Conservation (phyloP, 2,329 filamentous ascomycete species). For the Alternaria ventricosa region DNA sequence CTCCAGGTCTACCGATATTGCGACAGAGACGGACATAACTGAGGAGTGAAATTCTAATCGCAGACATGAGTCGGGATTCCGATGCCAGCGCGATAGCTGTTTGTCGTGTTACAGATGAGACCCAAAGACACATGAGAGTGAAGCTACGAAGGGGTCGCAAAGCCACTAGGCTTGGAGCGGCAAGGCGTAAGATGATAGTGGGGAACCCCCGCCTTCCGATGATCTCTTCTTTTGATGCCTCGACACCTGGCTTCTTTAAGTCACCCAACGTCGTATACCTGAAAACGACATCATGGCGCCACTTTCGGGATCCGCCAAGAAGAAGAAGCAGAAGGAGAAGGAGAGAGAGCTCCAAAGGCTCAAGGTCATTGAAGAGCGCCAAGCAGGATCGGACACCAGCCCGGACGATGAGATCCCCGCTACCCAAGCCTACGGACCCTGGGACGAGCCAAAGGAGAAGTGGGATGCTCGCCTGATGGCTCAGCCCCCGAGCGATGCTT, state of each 20-base stretch:
- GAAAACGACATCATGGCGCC: neutral
- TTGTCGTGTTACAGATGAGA: neutral
- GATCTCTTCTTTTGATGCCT: neutral
- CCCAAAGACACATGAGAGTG: neutral
- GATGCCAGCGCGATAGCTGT: neutral
- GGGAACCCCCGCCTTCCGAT: neutral
- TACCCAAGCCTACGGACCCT: neutral
- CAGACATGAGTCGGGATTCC: neutral
- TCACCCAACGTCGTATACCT: neutral
- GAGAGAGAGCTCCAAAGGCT: neutral
- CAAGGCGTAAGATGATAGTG: neutral
- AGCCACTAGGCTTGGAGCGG: neutral
- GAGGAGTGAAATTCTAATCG: neutral
- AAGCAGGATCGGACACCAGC: constrained; percentile 3
- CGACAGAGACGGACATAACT: neutral
- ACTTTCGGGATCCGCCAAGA: neutral
- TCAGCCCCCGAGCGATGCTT: neutral
- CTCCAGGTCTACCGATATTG: neutral
- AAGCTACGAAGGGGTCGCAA: neutral
- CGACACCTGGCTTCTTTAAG: neutral
- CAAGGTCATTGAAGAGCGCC: constrained; percentile 2
- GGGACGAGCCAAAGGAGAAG: neutral
- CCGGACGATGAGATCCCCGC: neutral
- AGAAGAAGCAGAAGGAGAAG: constrained; percentile 2
- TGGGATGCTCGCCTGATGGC: neutral